Evolutionary conservation across 148 eudicot species (phyloP), one percentile per base, ranked within the genome.

Genomic region (Nyssa sinensis): DNA sequence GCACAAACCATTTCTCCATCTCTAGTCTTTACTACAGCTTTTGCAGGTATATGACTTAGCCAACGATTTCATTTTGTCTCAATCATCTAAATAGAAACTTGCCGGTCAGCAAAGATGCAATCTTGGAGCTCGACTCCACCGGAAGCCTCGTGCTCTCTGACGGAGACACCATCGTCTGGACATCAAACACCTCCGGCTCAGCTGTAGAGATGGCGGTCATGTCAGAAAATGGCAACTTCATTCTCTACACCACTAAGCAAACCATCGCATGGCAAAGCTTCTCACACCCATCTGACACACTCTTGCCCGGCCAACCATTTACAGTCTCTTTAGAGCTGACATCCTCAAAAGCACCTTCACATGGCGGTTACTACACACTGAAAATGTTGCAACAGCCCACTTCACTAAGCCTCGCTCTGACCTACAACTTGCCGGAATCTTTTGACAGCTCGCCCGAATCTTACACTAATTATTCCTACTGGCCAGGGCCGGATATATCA

Each of bases 311-410:
- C 51, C 98, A 94, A 62, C 90, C 95, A 17, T 67, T 94, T 53
- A 80, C 89, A 0, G 90, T 35, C 60, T 77, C 89, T 14, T 79
- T 80, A 25, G 86, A 84, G 75, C 89, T 89, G 4, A 82, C 80
- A 10, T 85, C 91, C 0, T 67, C 87, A 5, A 69, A 64, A 8
- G 72, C 82, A 21, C 79, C 90, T 3, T 73, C 87, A 4, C 72
- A 70, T 32, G 90, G 84, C 10, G 96, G 96, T 10, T 89, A 85
- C 79, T 91, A 89, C 86, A 77, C 92, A 0, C 82, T 93, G 24
- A 93, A 91, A 72, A 89, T 91, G 94, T 79, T 86, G 44, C 98
- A 93, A 76, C 88, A 93, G 66, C 87, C 91, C 17, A 93, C 91
- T 72, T 88, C 98, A 0, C 83, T 90, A 25, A 88, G 91, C 82